Evolutionary conservation across 1,284 basidiomycete species (phyloP).

Genomic region (Moesziomyces antarcticus): DNA sequence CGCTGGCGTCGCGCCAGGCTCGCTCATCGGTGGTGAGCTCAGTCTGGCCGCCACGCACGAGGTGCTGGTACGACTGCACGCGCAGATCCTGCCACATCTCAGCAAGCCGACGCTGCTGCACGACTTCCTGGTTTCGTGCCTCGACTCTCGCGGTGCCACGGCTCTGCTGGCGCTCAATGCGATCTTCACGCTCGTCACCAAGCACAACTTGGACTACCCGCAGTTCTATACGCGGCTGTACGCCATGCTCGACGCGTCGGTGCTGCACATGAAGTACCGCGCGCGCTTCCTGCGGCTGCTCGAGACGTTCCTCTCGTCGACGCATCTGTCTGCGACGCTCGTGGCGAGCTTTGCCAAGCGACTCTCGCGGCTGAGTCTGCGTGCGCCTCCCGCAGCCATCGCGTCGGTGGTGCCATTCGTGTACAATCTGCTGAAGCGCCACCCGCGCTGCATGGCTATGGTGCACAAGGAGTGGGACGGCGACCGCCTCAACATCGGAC

Average conservation of each 20-base stretch:
- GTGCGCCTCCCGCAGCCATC: slow-evolving; percentile 87
- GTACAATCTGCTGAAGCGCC: slow-evolving; percentile 92
- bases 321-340: slow-evolving; percentile 87
- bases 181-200: slow-evolving; percentile 87
- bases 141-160: slow-evolving; percentile 77
- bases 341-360: slow-evolving; percentile 95
- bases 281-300: slow-evolving; percentile 93
- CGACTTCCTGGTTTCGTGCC: slow-evolving; percentile 91
- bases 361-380: slow-evolving; percentile 82
- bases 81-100: slow-evolving; percentile 84
- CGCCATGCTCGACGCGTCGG: slow-evolving; percentile 77
- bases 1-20: slow-evolving; percentile 12
- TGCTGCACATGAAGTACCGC: slow-evolving; percentile 90
- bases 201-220: slow-evolving; percentile 96
- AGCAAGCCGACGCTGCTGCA: slow-evolving; percentile 80
- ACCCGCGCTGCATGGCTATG: slow-evolving; percentile 91
- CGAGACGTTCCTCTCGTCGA: slow-evolving; percentile 88
- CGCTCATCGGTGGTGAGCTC: slow-evolving; percentile 69
- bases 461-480: slow-evolving; percentile 75
- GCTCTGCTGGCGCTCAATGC: slow-evolving; percentile 91
- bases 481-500: slow-evolving; percentile 59
- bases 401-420: slow-evolving; percentile 91
- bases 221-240: slow-evolving; percentile 95
- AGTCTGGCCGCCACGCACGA: slow-evolving; percentile 72
- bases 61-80: slow-evolving; percentile 82